These are phyloP conservation scores for Vanrija sp. DNA, from an alignment of 1,284 basidiomycete species.

Conservation along the genomic window DNA sequence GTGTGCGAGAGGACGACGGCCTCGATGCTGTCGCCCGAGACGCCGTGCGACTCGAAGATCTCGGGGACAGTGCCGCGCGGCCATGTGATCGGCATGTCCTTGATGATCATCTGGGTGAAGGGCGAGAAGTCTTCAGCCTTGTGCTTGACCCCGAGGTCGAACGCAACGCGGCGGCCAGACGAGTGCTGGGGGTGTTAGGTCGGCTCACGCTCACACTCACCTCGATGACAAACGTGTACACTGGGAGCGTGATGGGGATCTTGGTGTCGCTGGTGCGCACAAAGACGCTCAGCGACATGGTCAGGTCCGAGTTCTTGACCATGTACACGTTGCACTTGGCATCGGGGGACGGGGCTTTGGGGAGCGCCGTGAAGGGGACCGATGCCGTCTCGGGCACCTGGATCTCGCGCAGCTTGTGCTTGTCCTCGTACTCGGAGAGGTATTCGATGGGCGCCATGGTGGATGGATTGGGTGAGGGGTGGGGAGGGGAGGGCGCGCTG, in stretches of 20 bases:
- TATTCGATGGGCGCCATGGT: slow-evolving; percentile 6
- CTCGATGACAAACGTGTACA: slow-evolving; percentile 15
- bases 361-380: slow-evolving; percentile 5
- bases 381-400: slow-evolving; percentile 8
- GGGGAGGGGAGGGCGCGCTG: background rate
- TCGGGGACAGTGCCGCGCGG: slow-evolving; percentile 5
- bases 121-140: slow-evolving; percentile 14
- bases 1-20: slow-evolving; percentile 12
- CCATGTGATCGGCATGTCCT: slow-evolving; percentile 8
- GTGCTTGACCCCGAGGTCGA: slow-evolving; percentile 13
- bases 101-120: slow-evolving; percentile 11
- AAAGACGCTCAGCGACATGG: slow-evolving; percentile 16
- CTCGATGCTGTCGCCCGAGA: slow-evolving; percentile 5
- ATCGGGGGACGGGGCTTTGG: slow-evolving; percentile 1
- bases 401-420: slow-evolving; percentile 8
- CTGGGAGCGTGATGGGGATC: slow-evolving; percentile 1
- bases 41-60: slow-evolving; percentile 4
- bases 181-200: background rate
- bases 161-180: slow-evolving; percentile 7
- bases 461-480: background rate
- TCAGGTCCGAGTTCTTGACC: slow-evolving; percentile 11
- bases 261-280: slow-evolving; percentile 13
- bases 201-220: background rate
- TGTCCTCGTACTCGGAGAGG: slow-evolving; percentile 12
- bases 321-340: slow-evolving; percentile 11